Base-by-base conservation (phyloP, 305 asterid genomes). In the Rubia tinctorum region DNA sequence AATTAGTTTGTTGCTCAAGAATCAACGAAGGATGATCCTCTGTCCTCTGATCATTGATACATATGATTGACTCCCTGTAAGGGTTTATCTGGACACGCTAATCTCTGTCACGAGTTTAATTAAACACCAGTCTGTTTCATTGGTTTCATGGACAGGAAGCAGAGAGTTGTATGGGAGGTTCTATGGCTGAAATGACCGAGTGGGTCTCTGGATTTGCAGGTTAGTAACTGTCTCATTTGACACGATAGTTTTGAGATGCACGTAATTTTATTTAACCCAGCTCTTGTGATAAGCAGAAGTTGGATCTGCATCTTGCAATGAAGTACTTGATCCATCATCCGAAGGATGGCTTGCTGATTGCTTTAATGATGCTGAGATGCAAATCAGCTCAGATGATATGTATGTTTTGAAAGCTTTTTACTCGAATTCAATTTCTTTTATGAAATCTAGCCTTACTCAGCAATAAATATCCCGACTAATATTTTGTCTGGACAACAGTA, bases 191-290 rank as follows among this genome's bases (percentile, higher is more conserved):
- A 73, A 86, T 91, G 87, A 83, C 97, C 18, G 80, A 89, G 65
- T 93, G 97, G 96, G 94, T 85, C 76, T 80, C 92, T 15, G 94
- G 92, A 75, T 88, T 89, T 77, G 79, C 97, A 83, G 98, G 98
- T 91, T 68, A 43, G 37, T 75, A 68, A 42, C 17, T 44, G 14
- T 66, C 18, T 58, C 27, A 1, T 72, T 72, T 72, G 30, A 61
- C 43, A 61, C 18, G 71, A 10, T 14, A 66, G 72, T 5, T 22
- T 17, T n/a, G 42, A 25, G 71, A 37, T 64, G n/a, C 64, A 44
- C 67, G 15, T 67, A 68, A 49, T 20, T 40, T 56, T n/a, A 66
- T 10, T 49, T 4, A 42, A 69, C 10, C 77, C 25, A 73, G 68
- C 23, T 40, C n/a, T 59, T 73, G 7, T 63, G 60, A 0, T 76